Conservation (phyloP, 2,329 filamentous ascomycete genomes). For the Penicillium sp. region DNA sequence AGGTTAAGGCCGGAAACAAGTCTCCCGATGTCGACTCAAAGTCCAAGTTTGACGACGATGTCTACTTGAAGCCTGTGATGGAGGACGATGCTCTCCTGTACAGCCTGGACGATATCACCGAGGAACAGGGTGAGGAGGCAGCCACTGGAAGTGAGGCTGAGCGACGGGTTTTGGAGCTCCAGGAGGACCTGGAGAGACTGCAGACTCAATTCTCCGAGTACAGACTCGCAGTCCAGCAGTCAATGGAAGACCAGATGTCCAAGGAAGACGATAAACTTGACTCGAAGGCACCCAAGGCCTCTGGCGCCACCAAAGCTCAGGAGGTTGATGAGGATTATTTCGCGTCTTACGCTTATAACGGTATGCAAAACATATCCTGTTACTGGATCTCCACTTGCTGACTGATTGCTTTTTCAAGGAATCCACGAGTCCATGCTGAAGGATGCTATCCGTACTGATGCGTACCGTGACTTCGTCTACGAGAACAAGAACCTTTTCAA, state of each 20-base stretch:
- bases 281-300: constrained; percentile 21
- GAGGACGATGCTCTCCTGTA: constrained; percentile 89
- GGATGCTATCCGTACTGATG: constrained; percentile 81
- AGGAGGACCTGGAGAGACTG: constrained; percentile 62
- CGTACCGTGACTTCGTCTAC: constrained; percentile 94
- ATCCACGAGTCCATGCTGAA: constrained; percentile 98
- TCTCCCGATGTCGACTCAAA: constrained; percentile 60
- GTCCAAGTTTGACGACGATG: constrained; percentile 71
- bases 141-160: constrained; percentile 40
- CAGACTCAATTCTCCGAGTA: constrained; percentile 66
- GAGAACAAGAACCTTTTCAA: constrained; percentile 84
- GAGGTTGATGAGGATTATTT: constrained; percentile 65
- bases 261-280: constrained; percentile 51
- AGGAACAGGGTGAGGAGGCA: constrained; percentile 35
- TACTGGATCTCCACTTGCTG: constrained; percentile 3
- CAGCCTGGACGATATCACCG: constrained; percentile 74
- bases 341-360: constrained; percentile 67
- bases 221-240: constrained; percentile 64
- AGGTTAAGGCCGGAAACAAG: constrained; percentile 48
- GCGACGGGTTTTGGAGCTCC: constrained; percentile 57
- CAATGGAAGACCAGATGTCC: constrained; percentile 66
- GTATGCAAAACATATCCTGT: constrained; percentile 39
- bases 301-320: constrained; percentile 35
- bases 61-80: constrained; percentile 78
- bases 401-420: constrained; percentile 50